Evolutionary conservation across 2,329 filamentous ascomycete genomes (phyloP), one percentile per base, ranked within the genome.

Genomic region (Trichoderma afroharzianum): DNA sequence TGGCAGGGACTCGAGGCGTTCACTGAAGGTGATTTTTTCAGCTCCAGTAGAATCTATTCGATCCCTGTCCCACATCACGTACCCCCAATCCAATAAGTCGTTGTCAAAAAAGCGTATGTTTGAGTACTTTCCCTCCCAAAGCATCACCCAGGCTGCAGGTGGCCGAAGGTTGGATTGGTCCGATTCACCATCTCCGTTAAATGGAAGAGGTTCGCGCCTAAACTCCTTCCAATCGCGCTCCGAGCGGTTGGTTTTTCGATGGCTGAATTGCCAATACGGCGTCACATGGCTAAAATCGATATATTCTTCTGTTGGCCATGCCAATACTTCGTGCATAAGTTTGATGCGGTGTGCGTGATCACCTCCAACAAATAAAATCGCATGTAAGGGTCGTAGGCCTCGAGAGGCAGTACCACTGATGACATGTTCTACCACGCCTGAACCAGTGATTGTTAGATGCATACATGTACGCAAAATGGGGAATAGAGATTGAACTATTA

Each of bases 61-160:
- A 14, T 68, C 28, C 30, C 62, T 72, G 68, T 74, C 73, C 73
- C 72, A 74, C n/a, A 73, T 53, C 33, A 73, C 43, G 24, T 74
- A 74, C 6, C 73, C 73, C 72, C 72, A 73, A 18, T 4, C 15
- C 15, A 43, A 43, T 43, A 43, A 43, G 39, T 43, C 39, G 39
- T 43, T 9, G 15, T 43, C 39, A 43, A 43, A 43, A 43, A 18
- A n/a, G 39, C 39, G 39, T 43, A 43, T n/a, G 39, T 43, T 43
- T n/a, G 39, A 43, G 39, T 43, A 43, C 39, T 43, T 43, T 43
- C 15, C 39, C 15, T 43, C 39, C 39, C 39, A 43, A 43, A 43
- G 15, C 39, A 43, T 43, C 39, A 43, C 39, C 39, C 39, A 43
- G 39, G 39, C 39, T 43, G 39, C 39, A 43, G 39, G 39, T n/a